Conservation (phyloP, 352 stramenopile species). For the Hyaloperonospora arabidopsidis region DNA sequence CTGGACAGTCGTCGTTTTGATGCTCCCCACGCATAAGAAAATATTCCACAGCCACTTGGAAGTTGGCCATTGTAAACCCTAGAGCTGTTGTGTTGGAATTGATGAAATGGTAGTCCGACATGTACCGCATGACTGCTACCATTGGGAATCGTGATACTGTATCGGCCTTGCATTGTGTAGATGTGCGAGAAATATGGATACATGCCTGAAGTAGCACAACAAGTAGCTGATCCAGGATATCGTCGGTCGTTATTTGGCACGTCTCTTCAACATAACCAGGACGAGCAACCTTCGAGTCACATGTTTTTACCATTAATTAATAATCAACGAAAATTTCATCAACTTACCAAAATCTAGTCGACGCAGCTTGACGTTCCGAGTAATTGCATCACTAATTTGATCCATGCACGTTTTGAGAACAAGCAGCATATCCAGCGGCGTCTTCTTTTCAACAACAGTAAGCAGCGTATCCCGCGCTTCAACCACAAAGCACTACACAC, state of each 20-base stretch:
- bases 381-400: conserved; percentile 47
- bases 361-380: conserved; percentile 43
- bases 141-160: conserved; percentile 37
- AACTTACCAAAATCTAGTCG: conserved; percentile 41
- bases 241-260: conserved; percentile 65
- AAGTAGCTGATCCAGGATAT: conserved; percentile 73
- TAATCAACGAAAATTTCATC: not conserved
- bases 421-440: conserved; percentile 68
- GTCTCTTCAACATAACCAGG: conserved; percentile 21
- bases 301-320: not conserved
- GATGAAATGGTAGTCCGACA: conserved; percentile 72
- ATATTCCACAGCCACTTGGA: conserved; percentile 71
- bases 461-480: conserved; percentile 38
- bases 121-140: conserved; percentile 55
- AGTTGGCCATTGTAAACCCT: conserved; percentile 74
- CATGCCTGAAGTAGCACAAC: conserved; percentile 55
- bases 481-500: conserved; percentile 31
- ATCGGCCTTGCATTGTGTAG: conserved; percentile 2
- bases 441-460: conserved; percentile 36
- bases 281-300: not conserved
- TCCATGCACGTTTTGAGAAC: conserved; percentile 64
- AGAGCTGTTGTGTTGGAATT: conserved; percentile 74
- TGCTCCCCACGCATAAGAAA: conserved; percentile 48
- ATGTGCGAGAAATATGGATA: conserved; percentile 20
- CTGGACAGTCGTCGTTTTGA: conserved; percentile 20